These are phyloP conservation scores for Lachnellula occidentalis DNA, from an alignment of 2,329 filamentous ascomycete species.

Conservation along the genomic window DNA sequence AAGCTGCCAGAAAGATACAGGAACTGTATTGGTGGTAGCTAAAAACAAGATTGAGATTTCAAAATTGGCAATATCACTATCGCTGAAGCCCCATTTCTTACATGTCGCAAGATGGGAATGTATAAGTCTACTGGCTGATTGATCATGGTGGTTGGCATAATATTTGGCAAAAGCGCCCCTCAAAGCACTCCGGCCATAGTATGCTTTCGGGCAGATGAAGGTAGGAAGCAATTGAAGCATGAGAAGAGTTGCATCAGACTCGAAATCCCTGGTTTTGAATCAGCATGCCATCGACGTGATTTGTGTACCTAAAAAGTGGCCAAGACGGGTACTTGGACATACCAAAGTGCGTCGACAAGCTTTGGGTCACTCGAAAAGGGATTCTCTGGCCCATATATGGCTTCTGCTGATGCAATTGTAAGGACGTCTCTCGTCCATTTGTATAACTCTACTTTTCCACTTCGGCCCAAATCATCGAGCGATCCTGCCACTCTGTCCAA, in stretches of 20 bases:
- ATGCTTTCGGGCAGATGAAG: constrained; percentile 32
- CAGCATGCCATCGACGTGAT: constrained; percentile 4
- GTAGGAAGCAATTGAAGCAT: constrained; percentile 31
- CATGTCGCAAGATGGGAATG: constrained; percentile 27
- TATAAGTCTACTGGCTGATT: constrained; percentile 24
- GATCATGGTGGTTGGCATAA: constrained; percentile 29
- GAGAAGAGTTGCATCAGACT: constrained; percentile 27
- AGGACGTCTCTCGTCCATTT: constrained; percentile 37
- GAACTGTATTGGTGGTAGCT: constrained; percentile 35
- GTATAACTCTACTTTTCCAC: constrained; percentile 34
- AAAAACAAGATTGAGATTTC: constrained; percentile 32
- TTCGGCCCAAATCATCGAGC: constrained; percentile 27
- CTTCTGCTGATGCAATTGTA: constrained; percentile 35
- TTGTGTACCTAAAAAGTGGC: neutral
- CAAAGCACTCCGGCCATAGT: constrained; percentile 33
- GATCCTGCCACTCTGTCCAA: constrained; percentile 33
- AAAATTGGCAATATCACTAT: constrained; percentile 30
- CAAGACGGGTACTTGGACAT: neutral
- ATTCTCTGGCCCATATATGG: constrained; percentile 42
- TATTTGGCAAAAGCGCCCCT: constrained; percentile 30
- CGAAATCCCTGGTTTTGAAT: constrained; percentile 24
- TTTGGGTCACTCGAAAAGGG: constrained; percentile 34
- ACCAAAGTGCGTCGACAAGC: constrained; percentile 37
- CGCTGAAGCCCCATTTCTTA: constrained; percentile 28
- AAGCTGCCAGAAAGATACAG: constrained; percentile 37